A percentile compares a stretch with the other conserved stretches of the same genome.
Evolutionary conservation across 2,329 filamentous ascomycete genomes (phyloP).

Genomic region (Aspergillus sp.): DNA sequence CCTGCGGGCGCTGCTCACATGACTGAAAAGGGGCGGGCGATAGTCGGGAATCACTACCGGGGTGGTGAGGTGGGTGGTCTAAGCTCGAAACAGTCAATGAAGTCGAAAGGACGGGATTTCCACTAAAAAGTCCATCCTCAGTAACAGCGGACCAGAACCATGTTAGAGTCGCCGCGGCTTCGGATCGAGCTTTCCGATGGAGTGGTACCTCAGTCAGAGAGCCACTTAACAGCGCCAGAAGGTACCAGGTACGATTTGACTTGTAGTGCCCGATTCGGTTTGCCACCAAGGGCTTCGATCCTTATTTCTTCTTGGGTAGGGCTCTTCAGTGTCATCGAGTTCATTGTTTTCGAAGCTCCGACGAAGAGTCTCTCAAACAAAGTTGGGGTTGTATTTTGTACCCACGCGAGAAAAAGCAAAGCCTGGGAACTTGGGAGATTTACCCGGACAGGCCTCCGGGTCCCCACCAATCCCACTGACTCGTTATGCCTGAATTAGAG

Average conservation of each 20-base stretch:
- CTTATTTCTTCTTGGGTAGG: neutral
- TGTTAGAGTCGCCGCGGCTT: slow-evolving; percentile 39
- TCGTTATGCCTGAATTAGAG: neutral
- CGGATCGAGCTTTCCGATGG: slow-evolving; percentile 39
- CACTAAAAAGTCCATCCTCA: neutral
- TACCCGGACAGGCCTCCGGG: neutral
- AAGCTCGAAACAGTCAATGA: slow-evolving; percentile 13
- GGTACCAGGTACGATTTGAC: slow-evolving; percentile 5
- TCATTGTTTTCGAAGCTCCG: no score
- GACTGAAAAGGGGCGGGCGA: slow-evolving; percentile 8
- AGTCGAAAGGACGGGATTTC: neutral
- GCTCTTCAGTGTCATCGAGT: neutral
- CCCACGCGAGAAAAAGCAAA: slow-evolving; percentile 3
- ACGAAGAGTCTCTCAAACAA: neutral
- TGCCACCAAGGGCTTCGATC: slow-evolving; percentile 13
- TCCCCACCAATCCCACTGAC: neutral
- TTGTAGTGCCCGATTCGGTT: neutral
- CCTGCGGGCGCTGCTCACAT: slow-evolving; percentile 14
- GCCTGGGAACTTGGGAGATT: slow-evolving; percentile 5
- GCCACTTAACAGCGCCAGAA: slow-evolving; percentile 5
- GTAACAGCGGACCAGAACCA: slow-evolving; percentile 10
- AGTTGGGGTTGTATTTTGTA: neutral
- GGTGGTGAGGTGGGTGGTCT: neutral
- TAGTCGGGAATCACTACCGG: slow-evolving; percentile 5
- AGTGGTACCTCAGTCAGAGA: slow-evolving; percentile 16